Percentiles rank a stretch among this genome's conserved stretches.
These are phyloP conservation scores for Choricystis sp. DNA, from an alignment of 139 green algal genomes.

Conservation along the genomic window DNA sequence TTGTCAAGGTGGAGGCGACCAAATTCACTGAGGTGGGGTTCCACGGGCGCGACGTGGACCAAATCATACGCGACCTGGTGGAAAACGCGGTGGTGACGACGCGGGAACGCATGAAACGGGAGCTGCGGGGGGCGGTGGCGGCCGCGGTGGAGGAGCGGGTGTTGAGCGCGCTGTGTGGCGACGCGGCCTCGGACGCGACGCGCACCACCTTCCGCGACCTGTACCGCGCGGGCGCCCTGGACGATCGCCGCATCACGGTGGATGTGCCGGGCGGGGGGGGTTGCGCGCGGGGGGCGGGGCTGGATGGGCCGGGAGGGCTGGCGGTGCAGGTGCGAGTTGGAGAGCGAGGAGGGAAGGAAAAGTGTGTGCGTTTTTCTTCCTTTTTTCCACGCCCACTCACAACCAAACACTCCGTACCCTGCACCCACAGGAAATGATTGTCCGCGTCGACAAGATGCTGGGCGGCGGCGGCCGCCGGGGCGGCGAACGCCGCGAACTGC, in stretches of 20 bases:
- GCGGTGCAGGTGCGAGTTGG: no score
- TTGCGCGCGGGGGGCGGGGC: not conserved
- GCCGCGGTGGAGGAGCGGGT: conserved; percentile 44
- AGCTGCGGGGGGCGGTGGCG: conserved; percentile 20
- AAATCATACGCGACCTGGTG: conserved; percentile 87
- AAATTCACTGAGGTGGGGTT: conserved; percentile 98
- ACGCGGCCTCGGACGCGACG: conserved; percentile 7
- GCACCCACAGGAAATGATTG: not conserved
- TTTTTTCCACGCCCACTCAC: no score
- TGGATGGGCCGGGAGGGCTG: conserved; percentile 3
- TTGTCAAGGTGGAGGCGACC: conserved; percentile 95
- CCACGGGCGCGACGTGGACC: conserved; percentile 88
- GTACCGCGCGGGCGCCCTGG: conserved; percentile 39
- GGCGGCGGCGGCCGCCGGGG: not conserved
- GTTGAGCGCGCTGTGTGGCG: conserved; percentile 30
- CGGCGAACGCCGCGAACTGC: conserved; percentile 13
- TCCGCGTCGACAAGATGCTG: not conserved
- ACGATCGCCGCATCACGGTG: conserved; percentile 45
- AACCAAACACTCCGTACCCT: no score
- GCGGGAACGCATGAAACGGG: conserved; percentile 12
- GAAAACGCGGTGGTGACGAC: conserved; percentile 69
- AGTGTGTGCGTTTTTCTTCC: no score
- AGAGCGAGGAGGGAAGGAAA: no score
- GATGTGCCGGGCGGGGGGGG: conserved; percentile 30
- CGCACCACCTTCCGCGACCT: conserved; percentile 25